These are phyloP conservation scores for Lithohypha guttulata DNA, from an alignment of 2,329 filamentous ascomycete species.

Conservation along the genomic window DNA sequence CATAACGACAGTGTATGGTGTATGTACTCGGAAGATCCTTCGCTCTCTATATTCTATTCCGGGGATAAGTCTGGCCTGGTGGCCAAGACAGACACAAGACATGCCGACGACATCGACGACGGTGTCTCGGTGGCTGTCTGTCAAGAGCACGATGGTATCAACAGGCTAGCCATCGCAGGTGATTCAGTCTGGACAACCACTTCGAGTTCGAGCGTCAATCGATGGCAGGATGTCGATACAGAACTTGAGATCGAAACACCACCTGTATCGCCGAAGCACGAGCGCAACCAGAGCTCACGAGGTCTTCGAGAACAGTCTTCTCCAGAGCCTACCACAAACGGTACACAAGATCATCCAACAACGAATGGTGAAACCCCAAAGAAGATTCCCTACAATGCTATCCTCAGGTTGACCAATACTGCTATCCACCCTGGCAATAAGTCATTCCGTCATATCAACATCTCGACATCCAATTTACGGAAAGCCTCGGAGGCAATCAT, in stretches of 20 bases:
- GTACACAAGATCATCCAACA: background rate
- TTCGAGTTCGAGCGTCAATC: constrained; percentile 79
- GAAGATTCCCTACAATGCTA: constrained; percentile 64
- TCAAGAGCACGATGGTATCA: constrained; percentile 69
- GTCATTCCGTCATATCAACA: constrained; percentile 24
- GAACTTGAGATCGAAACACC: constrained; percentile 52
- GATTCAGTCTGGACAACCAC: constrained; percentile 86
- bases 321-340: constrained; percentile 19
- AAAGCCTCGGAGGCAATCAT: constrained; percentile 49
- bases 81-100: constrained; percentile 88
- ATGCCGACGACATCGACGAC: constrained; percentile 67
- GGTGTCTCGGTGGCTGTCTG: constrained; percentile 82
- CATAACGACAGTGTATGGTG: constrained; percentile 98
- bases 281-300: constrained; percentile 37
- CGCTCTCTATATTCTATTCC: constrained; percentile 85
- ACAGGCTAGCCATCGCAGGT: constrained; percentile 51
- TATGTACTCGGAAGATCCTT: constrained; percentile 76
- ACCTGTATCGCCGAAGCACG: constrained; percentile 45
- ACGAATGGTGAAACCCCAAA: constrained; percentile 24
- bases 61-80: constrained; percentile 84
- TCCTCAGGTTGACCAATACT: constrained; percentile 75
- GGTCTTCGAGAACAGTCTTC: constrained; percentile 14
- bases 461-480: constrained; percentile 33
- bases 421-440: constrained; percentile 58
- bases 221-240: constrained; percentile 81